phyloP scores from a whole-genome alignment of 352 stramenopile species.

The Globisporangium okanoganense region DNA sequence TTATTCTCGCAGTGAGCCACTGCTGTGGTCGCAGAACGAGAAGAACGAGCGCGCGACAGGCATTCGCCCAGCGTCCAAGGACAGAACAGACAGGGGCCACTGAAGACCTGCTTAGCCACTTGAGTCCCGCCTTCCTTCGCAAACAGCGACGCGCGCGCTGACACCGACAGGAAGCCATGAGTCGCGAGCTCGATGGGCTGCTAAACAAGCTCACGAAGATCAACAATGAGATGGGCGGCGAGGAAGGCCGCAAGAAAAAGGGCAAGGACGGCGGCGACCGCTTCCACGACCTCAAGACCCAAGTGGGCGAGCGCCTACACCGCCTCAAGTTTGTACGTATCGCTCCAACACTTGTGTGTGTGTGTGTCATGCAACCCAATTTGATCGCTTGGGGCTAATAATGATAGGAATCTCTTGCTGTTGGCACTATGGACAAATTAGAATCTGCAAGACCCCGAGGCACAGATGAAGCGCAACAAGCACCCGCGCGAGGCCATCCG shows the following conservation, averaged over 20 bases:
- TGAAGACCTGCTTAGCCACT: too few relatives aligned
- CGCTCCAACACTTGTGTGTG: background rate
- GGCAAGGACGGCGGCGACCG: slow-evolving; percentile 60
- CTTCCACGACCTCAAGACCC: slow-evolving; percentile 79
- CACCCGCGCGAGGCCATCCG: slow-evolving; percentile 78
- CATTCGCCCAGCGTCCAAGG: background rate
- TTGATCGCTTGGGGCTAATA: background rate
- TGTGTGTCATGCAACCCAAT: background rate
- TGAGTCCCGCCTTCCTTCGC: background rate
- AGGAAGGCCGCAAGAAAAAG: slow-evolving; percentile 67
- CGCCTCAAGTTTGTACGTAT: slow-evolving; percentile 63
- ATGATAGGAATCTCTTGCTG: too few relatives aligned
- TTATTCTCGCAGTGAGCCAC: background rate
- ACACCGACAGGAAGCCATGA: slow-evolving; percentile 27
- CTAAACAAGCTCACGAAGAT: slow-evolving; percentile 71
- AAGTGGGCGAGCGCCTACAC: slow-evolving; percentile 76
- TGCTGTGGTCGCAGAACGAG: too few relatives aligned
- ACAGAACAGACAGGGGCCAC: too few relatives aligned
- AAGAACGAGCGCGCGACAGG: background rate
- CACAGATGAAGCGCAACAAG: slow-evolving; percentile 53
- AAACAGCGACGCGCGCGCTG: background rate
- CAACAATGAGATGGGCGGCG: slow-evolving; percentile 76
- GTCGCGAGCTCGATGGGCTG: slow-evolving; percentile 72
- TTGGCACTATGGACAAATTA: slow-evolving; percentile 8
- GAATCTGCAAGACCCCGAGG: slow-evolving; percentile 75